These are phyloP conservation scores for Aspergillus fumigatus DNA, from an alignment of 2,329 filamentous ascomycete genomes.

Conservation along the genomic window DNA sequence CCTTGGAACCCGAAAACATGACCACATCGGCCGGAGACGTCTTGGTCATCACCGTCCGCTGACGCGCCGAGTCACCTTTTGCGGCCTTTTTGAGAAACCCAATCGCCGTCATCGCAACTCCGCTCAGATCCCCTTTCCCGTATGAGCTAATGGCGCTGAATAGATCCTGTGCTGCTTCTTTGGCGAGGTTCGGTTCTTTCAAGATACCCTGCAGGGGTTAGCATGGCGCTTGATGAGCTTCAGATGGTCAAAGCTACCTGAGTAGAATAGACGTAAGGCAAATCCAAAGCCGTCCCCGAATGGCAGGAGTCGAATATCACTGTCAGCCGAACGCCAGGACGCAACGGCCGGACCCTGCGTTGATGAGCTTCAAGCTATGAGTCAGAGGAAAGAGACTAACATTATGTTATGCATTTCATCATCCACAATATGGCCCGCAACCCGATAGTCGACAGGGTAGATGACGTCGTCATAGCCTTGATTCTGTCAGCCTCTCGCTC, in stretches of 20 bases:
- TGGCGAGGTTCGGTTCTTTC: constrained; percentile 64
- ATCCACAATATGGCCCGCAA: constrained; percentile 68
- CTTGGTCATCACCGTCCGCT: constrained; percentile 79
- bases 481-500: background rate
- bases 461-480: constrained; percentile 68
- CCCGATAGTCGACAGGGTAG: constrained; percentile 68
- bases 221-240: background rate
- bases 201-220: constrained; percentile 46
- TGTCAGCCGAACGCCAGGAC: constrained; percentile 74
- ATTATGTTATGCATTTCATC: constrained; percentile 74
- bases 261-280: constrained; percentile 65
- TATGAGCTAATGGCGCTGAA: constrained; percentile 68
- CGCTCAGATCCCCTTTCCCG: constrained; percentile 73
- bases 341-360: constrained; percentile 64
- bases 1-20: constrained; percentile 97
- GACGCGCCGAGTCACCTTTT: constrained; percentile 69
- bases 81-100: constrained; percentile 85
- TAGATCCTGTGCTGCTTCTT: constrained; percentile 61
- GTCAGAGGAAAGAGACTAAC: constrained; percentile 15
- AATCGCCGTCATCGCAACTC: constrained; percentile 75
- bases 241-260: constrained; percentile 28
- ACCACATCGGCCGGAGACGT: constrained; percentile 93
- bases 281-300: constrained; percentile 61
- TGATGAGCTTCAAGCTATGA: background rate
- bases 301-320: constrained; percentile 67